phyloP scores from a whole-genome alignment of 2,329 filamentous ascomycete genomes.

The Phyllachora maydis region DNA sequence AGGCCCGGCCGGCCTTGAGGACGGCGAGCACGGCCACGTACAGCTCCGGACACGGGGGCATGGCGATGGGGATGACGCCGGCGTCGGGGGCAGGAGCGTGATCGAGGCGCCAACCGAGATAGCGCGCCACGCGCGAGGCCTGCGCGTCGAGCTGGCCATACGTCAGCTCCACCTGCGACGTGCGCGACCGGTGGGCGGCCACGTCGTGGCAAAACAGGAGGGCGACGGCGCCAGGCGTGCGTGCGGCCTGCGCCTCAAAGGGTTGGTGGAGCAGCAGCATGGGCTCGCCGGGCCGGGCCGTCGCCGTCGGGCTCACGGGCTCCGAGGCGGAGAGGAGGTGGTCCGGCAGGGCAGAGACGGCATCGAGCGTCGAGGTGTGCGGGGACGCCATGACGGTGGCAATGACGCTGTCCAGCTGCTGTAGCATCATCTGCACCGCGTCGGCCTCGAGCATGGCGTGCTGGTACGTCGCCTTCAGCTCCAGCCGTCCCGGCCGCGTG shows the following conservation, averaged over 20 bases:
- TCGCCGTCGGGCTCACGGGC: conserved; percentile 4
- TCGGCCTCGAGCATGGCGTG: conserved; percentile 4
- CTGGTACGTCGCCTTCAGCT: conserved; percentile 5
- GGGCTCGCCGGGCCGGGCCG: conserved; percentile 6
- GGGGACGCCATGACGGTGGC: conserved; percentile 3
- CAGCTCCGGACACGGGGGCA: conserved; percentile 14
- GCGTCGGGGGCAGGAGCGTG: conserved; percentile 6
- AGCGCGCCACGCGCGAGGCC: conserved; percentile 11
- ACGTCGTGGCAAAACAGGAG: conserved; percentile 4
- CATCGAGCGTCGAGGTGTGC: conserved; percentile 1
- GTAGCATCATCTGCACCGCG: conserved; percentile 4
- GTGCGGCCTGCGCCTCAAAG: conserved; percentile 4
- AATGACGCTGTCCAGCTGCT: conserved; percentile 5
- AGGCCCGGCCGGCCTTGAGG: conserved; percentile 18
- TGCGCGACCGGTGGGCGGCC: conserved; percentile 7
- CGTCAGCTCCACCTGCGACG: conserved; percentile 9
- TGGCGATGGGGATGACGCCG: conserved; percentile 14
- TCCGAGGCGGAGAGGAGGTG: conserved; percentile 2
- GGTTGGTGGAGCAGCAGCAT: conserved; percentile 7
- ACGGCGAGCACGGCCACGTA: conserved; percentile 19
- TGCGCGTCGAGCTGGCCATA: conserved; percentile 14
- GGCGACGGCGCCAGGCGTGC: conserved; percentile 5
- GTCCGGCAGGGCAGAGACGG: conserved; percentile 2
- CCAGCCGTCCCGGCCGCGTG: neutral
- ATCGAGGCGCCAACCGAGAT: conserved; percentile 5